Base-by-base conservation (phyloP, 352 stramenopile species). In the Globisporangium abappressorium region DNA sequence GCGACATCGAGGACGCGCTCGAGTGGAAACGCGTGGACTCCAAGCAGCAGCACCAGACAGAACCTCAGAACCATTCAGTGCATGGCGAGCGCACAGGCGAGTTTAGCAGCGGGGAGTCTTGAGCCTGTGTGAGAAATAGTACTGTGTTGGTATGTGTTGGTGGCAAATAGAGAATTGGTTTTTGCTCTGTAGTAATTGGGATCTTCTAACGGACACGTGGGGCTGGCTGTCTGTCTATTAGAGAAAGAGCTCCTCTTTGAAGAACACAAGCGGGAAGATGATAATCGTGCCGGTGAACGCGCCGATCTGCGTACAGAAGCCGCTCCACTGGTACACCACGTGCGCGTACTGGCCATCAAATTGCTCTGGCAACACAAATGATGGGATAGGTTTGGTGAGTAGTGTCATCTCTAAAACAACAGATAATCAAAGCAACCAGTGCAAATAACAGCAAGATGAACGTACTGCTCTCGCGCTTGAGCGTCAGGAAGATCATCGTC, bases 271-370 rank as follows among this genome's bases (percentile, higher is more conserved):
- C 28, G 84, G 82, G 57, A 92, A 92, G 41, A 87, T 81, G 60
- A 87, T 64, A 24, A 81, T 65, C 11, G 82, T 90, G 57, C 84
- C 84, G 1, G 65, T 71, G 67, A 92, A 82, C 12, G 80, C 81
- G 41, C 84, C 84, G 20, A 92, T 77, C 56, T 92, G 84, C 7
- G 80, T 89, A 22, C 74, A 72, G 41, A 90, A 80, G 2, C 84
- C 84, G 41, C 79, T 90, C 84, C 84, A 92, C 57, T 92, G 84
- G 63, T 92, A 92, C 53, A 85, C 75, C 20, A 71, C 74, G 56
- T 72, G 72, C 34, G 75, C 77, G n/a, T 77, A 80, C 24, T 68
- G 55, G 41, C 69, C 65, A 15, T 77, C 75, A 28, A 71, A 72
- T 24, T 76, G 65, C 5, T 75, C 78, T 80, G 65, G 3, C 8